These are phyloP conservation scores for Glycine tomentella DNA, from an alignment of 306 rosid species.

Conservation along the genomic window DNA sequence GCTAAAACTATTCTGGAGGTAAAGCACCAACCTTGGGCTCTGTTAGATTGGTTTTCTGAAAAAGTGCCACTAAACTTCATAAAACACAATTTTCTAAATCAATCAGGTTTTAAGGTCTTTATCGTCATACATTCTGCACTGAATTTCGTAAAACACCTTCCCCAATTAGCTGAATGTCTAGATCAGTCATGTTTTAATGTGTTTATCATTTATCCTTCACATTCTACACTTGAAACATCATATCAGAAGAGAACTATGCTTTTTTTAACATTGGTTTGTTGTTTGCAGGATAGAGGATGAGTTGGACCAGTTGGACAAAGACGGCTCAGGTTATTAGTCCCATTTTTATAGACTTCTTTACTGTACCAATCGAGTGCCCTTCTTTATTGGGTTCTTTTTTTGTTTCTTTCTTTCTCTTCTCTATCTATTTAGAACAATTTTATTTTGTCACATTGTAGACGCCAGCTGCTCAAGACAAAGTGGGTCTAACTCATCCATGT, in stretches of 20 bases:
- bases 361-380: constrained; percentile 18
- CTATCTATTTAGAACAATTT: background rate
- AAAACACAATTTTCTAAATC: constrained; percentile 15
- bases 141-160: constrained; percentile 10
- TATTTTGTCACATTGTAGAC: background rate
- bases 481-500: no score
- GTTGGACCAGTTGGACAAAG: constrained; percentile 30
- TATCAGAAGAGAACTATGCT: background rate
- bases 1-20: constrained; percentile 76
- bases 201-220: background rate
- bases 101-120: constrained; percentile 12
- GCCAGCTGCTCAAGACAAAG: background rate
- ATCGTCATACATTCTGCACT: background rate
- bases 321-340: constrained; percentile 15
- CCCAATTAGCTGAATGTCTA: background rate
- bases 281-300: constrained; percentile 42
- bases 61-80: background rate
- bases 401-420: background rate
- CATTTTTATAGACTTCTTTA: constrained; percentile 22
- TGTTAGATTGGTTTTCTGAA: background rate
- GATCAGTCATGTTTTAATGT: background rate
- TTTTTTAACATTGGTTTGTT: background rate
- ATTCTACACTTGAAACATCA: background rate
- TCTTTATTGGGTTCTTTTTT: background rate
- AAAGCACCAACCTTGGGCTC: constrained; percentile 19